A percentile compares a stretch with the other conserved stretches of the same genome.
Evolutionary conservation across 495 filamentous ascomycete genomes (phyloP).

Genomic region (Trichoderma gamsii): DNA sequence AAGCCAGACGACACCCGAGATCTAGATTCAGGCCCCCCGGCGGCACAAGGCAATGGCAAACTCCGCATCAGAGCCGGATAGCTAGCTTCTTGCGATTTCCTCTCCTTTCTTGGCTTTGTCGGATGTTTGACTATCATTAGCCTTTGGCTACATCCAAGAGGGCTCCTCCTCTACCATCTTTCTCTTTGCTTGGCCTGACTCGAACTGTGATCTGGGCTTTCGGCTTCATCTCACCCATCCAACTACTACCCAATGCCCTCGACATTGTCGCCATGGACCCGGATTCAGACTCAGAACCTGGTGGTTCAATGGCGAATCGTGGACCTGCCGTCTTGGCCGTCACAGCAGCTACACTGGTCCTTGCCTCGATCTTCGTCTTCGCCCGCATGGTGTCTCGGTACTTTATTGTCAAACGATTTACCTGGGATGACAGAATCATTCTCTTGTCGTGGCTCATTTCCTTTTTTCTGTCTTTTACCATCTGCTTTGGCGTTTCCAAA

Average conservation of each 20-base stretch:
- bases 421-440: constrained; percentile 79
- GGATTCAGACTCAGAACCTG: constrained; percentile 14
- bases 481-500: constrained; percentile 63
- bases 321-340: constrained; percentile 66
- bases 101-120: neutral
- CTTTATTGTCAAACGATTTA: constrained; percentile 62
- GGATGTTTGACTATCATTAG: neutral
- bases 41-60: constrained; percentile 1
- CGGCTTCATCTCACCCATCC: neutral
- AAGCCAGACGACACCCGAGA: neutral
- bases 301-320: constrained; percentile 37
- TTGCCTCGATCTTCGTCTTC: constrained; percentile 65
- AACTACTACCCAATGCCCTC: neutral
- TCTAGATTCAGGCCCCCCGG: constrained; percentile 6
- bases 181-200: neutral
- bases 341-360: constrained; percentile 59
- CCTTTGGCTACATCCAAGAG: neutral
- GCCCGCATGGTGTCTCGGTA: constrained; percentile 66
- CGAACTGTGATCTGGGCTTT: neutral
- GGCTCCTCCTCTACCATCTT: neutral
- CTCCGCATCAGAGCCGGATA: constrained; percentile 1
- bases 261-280: neutral
- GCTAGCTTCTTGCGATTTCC: neutral
- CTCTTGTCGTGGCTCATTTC: constrained; percentile 77
- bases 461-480: constrained; percentile 67